Conservation (phyloP, 1,284 basidiomycete species). For the Abortiporus biennis region DNA sequence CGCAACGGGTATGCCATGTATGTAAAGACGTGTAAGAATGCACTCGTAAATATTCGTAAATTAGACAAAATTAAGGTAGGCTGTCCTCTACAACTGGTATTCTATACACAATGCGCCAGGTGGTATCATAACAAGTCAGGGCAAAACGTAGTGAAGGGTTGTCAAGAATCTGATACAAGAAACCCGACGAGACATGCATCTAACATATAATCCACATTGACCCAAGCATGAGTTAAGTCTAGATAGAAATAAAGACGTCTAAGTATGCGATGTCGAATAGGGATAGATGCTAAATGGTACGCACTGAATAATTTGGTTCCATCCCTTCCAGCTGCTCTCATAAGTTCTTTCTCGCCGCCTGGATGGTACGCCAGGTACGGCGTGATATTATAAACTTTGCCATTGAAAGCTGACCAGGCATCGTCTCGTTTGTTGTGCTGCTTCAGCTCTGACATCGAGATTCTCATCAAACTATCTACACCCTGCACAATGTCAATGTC, state of each 20-base stretch:
- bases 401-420: conserved; percentile 91
- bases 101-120: too few species aligned
- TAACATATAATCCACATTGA: conserved; percentile 91
- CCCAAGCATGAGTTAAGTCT: conserved; percentile 71
- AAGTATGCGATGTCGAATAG: conserved; percentile 30
- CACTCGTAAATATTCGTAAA: too few species aligned
- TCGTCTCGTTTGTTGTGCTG: conserved; percentile 81
- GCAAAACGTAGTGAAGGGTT: too few species aligned
- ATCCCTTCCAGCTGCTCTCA: conserved; percentile 95
- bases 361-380: conserved; percentile 91
- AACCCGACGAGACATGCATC: conserved; percentile 90
- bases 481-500: conserved; percentile 35
- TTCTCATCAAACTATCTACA: conserved; percentile 59
- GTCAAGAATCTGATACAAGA: conserved; percentile 50
- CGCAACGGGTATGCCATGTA: too few species aligned
- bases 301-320: conserved; percentile 91
- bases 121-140: too few species aligned
- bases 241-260: conserved; percentile 2
- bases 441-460: conserved; percentile 82
- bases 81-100: too few species aligned
- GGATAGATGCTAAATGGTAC: conserved; percentile 16
- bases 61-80: too few species aligned
- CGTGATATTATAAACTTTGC: conserved; percentile 97
- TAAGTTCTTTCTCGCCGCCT: conserved; percentile 88
- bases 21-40: too few species aligned